Percentiles rank a stretch among this genome's conserved stretches.
Conservation (phyloP, 192 early-diverging fungal species). For the Chytriomyces hyalinus region DNA sequence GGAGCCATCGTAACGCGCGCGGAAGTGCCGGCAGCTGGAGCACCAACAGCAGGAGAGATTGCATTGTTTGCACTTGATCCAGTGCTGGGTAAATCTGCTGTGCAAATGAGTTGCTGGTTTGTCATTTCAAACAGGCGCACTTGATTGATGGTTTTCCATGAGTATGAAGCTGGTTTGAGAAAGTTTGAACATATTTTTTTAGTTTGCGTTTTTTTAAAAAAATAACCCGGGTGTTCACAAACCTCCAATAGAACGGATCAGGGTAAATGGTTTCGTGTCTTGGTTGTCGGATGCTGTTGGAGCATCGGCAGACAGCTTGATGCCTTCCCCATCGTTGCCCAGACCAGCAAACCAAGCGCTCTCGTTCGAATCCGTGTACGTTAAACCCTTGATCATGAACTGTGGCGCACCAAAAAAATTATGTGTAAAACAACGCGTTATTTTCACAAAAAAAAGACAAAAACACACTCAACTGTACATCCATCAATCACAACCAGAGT, state of each 20-base stretch:
- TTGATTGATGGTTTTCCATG: background rate
- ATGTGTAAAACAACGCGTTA: too few species aligned
- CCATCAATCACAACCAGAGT: slow-evolving; percentile 19
- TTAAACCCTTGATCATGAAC: slow-evolving; percentile 14
- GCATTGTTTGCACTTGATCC: too few species aligned
- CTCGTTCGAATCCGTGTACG: background rate
- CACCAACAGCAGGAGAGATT: too few species aligned
- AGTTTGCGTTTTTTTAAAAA: too few species aligned
- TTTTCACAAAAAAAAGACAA: background rate
- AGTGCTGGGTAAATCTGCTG: background rate
- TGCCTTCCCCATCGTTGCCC: background rate
- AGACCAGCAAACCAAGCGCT: slow-evolving; percentile 4
- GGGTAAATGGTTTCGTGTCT: background rate
- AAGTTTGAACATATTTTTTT: too few species aligned
- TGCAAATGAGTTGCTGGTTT: slow-evolving; percentile 13
- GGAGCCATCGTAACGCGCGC: too few species aligned
- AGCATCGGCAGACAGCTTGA: background rate
- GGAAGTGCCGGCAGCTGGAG: too few species aligned
- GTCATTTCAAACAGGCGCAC: slow-evolving; percentile 1
- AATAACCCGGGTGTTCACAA: too few species aligned
- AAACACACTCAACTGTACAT: background rate
- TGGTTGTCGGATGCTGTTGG: background rate
- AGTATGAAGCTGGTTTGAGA: background rate
- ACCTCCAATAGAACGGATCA: too few species aligned
- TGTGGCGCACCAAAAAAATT: background rate